Base-by-base conservation (phyloP, 2,329 filamentous ascomycete genomes). In the Thielaviopsis populi region DNA sequence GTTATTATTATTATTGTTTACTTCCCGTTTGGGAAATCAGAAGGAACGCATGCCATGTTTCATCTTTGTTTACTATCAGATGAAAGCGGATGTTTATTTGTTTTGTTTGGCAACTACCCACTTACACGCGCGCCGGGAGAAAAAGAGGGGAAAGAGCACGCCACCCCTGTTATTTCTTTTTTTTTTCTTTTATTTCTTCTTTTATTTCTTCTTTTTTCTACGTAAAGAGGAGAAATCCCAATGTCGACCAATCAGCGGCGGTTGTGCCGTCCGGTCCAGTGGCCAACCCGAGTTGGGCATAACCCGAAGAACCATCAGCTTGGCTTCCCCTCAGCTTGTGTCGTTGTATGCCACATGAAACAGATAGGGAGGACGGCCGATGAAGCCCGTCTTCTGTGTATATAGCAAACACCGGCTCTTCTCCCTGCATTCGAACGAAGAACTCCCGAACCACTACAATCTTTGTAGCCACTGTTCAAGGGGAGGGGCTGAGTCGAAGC, bases 31-130 rank as follows among this genome's bases (percentile, higher is more conserved):
- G 7, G 40, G 40, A 61, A n/a, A 46, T 19, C 17, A 30, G 3
- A 19, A 46, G 41, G 17, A 61, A 33, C 22, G 37, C 27, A 61
- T 43, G 59, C 42, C 40, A 46, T 61, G 15, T 46, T 61, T 46
- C 59, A 61, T 17, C 10, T 58, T 48, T 64, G 56, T 64, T 64
- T 59, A 64, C 62, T 60, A 60, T 64, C 54, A 64, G 62, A 64
- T 64, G 62, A 64, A 64, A 59, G 27, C 56, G 54, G 62, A 37
- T 64, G 46, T 64, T 64, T 64, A 64, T 64, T 64, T 64, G 59
- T 61, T 61, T 61, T 61, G 59, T 61, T 61, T 61, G 22, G 53
- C 53, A 56, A 33, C 53, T 37, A 37, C 53, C 53, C 53, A 56
- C 53, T 56, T 56, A 56, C 53, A 56, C 53, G 53, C 53, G 53